Percentiles rank a stretch among this genome's conserved stretches.
Evolutionary conservation across 495 filamentous ascomycete genomes (phyloP).

Genomic region (Amphirosellinia nigrospora): DNA sequence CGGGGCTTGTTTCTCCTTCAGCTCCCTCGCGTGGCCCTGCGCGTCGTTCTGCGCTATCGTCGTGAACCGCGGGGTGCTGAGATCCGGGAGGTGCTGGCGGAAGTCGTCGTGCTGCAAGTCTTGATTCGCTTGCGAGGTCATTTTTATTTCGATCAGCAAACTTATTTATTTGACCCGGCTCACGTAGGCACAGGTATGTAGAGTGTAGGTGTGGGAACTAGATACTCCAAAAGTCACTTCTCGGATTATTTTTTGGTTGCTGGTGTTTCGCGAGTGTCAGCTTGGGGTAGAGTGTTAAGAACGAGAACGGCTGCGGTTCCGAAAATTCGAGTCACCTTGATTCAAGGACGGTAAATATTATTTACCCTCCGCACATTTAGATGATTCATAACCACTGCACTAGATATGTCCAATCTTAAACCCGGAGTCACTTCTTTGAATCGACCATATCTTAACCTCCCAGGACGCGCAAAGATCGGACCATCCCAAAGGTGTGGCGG

Average conservation of each 20-base stretch:
- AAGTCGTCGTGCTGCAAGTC: slow-evolving; percentile 45
- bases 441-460: slow-evolving; percentile 11
- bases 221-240: background rate
- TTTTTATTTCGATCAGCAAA: background rate
- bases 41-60: slow-evolving; percentile 67
- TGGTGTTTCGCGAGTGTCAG: background rate
- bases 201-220: background rate
- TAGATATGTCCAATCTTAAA: background rate
- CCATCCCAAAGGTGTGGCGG: background rate
- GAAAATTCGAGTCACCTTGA: background rate
- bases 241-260: too few species aligned
- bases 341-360: background rate
- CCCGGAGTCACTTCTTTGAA: background rate
- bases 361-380: background rate
- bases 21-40: slow-evolving; percentile 66
- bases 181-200: background rate
- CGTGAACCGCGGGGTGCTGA: slow-evolving; percentile 65
- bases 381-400: background rate
- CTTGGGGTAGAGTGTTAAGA: background rate
- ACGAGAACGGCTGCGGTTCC: background rate
- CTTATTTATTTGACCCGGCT: too few species aligned
- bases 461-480: background rate
- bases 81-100: slow-evolving; percentile 66
- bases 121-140: slow-evolving; percentile 30
- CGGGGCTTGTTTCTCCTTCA: slow-evolving; percentile 63